Conservation (phyloP, 352 stramenopile genomes). For the Phytophthora citricola region DNA sequence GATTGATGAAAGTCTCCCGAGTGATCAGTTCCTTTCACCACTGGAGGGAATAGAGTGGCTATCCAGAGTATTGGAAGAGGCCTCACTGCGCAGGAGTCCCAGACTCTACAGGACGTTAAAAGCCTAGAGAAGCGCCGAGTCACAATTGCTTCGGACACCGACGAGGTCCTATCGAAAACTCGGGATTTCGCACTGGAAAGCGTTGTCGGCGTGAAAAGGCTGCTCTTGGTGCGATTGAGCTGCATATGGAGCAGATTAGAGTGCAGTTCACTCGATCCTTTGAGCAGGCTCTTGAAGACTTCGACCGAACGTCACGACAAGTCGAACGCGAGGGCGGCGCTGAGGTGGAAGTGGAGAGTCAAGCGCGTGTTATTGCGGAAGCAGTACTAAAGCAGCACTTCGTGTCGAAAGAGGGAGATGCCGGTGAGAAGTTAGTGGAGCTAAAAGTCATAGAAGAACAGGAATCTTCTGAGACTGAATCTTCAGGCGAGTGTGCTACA, state of each 20-base stretch:
- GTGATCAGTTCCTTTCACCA: constrained; percentile 17
- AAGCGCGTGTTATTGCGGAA: constrained; percentile 14
- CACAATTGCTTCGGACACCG: constrained; percentile 33
- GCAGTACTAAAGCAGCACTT: constrained; percentile 17
- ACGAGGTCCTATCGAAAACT: constrained; percentile 57
- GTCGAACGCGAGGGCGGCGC: constrained; percentile 16
- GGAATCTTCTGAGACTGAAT: not conserved
- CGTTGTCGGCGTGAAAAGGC: constrained; percentile 45
- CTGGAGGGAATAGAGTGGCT: constrained; percentile 13
- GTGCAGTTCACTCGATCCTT: constrained; percentile 42
- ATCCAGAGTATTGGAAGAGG: constrained; percentile 29
- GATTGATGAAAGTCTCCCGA: constrained; percentile 23
- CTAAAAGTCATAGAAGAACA: constrained; percentile 1
- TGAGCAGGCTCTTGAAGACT: constrained; percentile 45
- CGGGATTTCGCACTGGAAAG: constrained; percentile 43
- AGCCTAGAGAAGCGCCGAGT: constrained; percentile 54
- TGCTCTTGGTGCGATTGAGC: constrained; percentile 48
- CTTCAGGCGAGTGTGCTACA: not conserved
- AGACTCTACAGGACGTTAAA: constrained; percentile 50
- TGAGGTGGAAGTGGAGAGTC: constrained; percentile 8
- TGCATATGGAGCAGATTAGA: constrained; percentile 41
- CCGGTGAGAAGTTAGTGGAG: constrained; percentile 1
- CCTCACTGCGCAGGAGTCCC: constrained; percentile 48
- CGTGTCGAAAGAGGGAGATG: not conserved
- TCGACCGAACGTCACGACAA: constrained; percentile 32